phyloP scores from a whole-genome alignment of 176 grass and related monocot species.

The Dendrocalamus sinicus region DNA sequence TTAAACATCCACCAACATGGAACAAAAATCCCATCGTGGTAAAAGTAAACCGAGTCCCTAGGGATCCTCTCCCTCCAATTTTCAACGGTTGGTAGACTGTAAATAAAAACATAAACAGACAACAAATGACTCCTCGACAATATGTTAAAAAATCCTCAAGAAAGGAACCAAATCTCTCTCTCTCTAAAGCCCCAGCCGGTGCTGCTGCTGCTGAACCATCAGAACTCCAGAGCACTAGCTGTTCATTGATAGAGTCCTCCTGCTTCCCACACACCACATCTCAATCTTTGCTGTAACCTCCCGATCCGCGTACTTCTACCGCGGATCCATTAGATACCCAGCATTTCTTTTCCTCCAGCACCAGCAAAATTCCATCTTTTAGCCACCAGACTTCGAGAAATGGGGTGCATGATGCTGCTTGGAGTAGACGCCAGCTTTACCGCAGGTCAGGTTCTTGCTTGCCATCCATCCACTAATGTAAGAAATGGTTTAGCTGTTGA shows the following conservation, averaged over 20 bases:
- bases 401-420: constrained; percentile 49
- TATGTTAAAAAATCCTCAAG: constrained; percentile 14
- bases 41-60: constrained; percentile 39
- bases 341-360: constrained; percentile 34
- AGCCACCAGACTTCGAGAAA: constrained; percentile 29
- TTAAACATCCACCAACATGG: constrained; percentile 29
- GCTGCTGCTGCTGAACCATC: constrained; percentile 43
- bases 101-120: constrained; percentile 49
- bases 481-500: constrained; percentile 23
- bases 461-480: constrained; percentile 25
- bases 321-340: constrained; percentile 33
- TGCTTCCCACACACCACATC: constrained; percentile 37
- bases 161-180: constrained; percentile 40
- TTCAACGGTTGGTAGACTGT: constrained; percentile 59
- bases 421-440: constrained; percentile 45
- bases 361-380: constrained; percentile 42
- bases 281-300: constrained; percentile 41
- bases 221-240: constrained; percentile 40
- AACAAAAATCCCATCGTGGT: constrained; percentile 55
- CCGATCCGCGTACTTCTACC: constrained; percentile 51
- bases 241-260: constrained; percentile 39
- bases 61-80: constrained; percentile 39
- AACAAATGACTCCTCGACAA: constrained; percentile 50
- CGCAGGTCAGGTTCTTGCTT: constrained; percentile 50
- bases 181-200: not conserved